A percentile compares a stretch with the other conserved stretches of the same genome.
phyloP scores from a whole-genome alignment of 2,329 filamentous ascomycete species.

The Chaetomium strumarium region DNA sequence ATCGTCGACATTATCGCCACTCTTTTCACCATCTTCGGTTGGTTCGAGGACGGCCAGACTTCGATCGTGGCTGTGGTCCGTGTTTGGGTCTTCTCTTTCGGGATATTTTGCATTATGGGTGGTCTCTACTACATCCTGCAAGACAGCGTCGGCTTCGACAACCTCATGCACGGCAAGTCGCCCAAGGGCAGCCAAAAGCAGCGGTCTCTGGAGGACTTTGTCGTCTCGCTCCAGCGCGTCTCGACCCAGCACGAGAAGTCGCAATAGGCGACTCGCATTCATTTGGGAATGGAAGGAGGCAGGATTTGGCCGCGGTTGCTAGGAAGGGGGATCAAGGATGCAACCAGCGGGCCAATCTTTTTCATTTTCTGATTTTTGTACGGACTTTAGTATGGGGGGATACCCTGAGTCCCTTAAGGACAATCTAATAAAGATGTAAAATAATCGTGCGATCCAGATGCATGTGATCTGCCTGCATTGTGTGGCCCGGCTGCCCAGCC shows the following conservation, averaged over 20 bases:
- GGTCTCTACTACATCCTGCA: conserved; percentile 74
- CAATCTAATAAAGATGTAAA: conserved; percentile 24
- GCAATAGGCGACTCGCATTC: conserved; percentile 44
- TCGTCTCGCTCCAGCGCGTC: conserved; percentile 83
- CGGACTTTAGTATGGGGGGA: conserved; percentile 15
- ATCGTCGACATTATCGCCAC: conserved; percentile 79
- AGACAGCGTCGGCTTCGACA: conserved; percentile 76
- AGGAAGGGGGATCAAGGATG: too few species aligned
- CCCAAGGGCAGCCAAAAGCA: conserved; percentile 78
- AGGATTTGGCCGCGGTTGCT: conserved; percentile 1
- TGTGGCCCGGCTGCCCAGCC: background rate
- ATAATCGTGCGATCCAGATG: background rate
- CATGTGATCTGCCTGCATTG: conserved; percentile 6
- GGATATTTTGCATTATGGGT: conserved; percentile 60
- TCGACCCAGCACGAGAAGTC: conserved; percentile 90
- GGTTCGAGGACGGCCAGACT: conserved; percentile 65
- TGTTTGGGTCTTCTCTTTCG: conserved; percentile 88
- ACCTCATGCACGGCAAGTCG: conserved; percentile 87
- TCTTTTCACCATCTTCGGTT: conserved; percentile 80
- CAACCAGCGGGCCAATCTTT: conserved; percentile 1
- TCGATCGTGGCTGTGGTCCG: conserved; percentile 79
- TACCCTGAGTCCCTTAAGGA: conserved; percentile 17
- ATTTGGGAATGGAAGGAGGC: too few species aligned
- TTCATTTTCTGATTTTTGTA: conserved; percentile 18
- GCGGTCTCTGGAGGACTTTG: conserved; percentile 81